These are phyloP conservation scores for Oxytropis ochrocephala DNA, from an alignment of 306 rosid species.

Conservation along the genomic window DNA sequence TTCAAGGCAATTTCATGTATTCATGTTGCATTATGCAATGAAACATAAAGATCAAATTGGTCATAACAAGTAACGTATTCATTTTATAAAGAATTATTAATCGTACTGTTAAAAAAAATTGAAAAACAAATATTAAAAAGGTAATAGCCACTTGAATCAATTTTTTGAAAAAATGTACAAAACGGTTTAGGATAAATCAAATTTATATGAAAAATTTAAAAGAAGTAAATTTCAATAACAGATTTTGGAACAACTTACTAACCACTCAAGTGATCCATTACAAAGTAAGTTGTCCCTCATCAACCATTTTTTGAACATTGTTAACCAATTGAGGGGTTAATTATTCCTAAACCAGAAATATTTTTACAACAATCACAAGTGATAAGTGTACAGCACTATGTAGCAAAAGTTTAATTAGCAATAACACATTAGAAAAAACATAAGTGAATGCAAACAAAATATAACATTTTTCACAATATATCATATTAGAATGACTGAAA, in stretches of 20 bases:
- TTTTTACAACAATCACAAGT: too few species aligned
- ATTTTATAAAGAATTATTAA: not conserved
- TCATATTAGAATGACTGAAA: slow-evolving; percentile 15
- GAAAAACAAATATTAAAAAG: not conserved
- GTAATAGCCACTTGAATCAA: not conserved
- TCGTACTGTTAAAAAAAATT: not conserved
- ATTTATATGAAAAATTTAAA: not conserved
- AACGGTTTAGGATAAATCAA: not conserved
- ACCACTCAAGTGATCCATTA: too few species aligned
- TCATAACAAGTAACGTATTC: not conserved
- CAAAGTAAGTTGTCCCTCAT: not conserved
- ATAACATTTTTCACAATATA: not conserved
- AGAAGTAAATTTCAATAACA: not conserved
- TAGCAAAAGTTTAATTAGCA: not conserved
- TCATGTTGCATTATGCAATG: not conserved
- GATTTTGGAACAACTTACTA: not conserved
- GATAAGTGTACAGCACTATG: too few species aligned
- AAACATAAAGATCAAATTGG: not conserved
- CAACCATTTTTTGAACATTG: not conserved
- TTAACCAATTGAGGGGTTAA: not conserved
- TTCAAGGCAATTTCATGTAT: not conserved
- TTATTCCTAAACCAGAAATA: not conserved
- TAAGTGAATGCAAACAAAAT: slow-evolving; percentile 8
- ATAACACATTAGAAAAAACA: not conserved
- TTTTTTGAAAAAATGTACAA: not conserved